Conservation (phyloP, 2,329 filamentous ascomycete species). For the Fusarium nygamai region DNA sequence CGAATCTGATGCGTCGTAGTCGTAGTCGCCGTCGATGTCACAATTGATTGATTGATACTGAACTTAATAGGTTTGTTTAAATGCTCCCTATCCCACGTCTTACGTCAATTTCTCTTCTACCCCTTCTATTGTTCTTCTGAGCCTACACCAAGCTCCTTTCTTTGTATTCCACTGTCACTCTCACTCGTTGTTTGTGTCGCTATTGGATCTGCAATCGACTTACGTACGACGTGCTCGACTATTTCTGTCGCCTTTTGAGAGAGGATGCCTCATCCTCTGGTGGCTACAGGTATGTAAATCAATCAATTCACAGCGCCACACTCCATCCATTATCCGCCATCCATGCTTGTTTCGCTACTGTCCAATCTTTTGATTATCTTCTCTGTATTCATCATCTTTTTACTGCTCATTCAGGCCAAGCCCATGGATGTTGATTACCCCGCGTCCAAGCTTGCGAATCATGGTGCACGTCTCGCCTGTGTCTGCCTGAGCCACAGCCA, state of each 20-base stretch:
- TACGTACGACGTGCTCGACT: constrained; percentile 1
- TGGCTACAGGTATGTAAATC: constrained; percentile 36
- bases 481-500: constrained; percentile 33
- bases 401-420: constrained; percentile 3
- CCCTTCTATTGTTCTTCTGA: neutral
- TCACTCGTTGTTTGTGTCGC: neutral
- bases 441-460: constrained; percentile 40
- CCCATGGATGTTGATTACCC: constrained; percentile 28
- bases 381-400: neutral
- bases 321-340: neutral
- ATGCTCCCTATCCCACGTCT: constrained; percentile 10
- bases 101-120: neutral
- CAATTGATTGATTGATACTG: constrained; percentile 4
- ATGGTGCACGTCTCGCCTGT: constrained; percentile 15
- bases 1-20: constrained; percentile 23
- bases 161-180: neutral
- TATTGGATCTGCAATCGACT: neutral
- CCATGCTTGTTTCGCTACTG: too few species aligned
- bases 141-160: neutral
- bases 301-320: neutral
- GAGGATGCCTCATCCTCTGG: constrained; percentile 36
- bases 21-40: constrained; percentile 4
- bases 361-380: too few species aligned
- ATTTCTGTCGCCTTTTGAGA: neutral
- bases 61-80: constrained; percentile 16